A percentile compares a stretch with the other conserved stretches of the same genome.
These are phyloP conservation scores for Diaporthe sp. DNA, from an alignment of 2,329 filamentous ascomycete genomes.

Conservation along the genomic window DNA sequence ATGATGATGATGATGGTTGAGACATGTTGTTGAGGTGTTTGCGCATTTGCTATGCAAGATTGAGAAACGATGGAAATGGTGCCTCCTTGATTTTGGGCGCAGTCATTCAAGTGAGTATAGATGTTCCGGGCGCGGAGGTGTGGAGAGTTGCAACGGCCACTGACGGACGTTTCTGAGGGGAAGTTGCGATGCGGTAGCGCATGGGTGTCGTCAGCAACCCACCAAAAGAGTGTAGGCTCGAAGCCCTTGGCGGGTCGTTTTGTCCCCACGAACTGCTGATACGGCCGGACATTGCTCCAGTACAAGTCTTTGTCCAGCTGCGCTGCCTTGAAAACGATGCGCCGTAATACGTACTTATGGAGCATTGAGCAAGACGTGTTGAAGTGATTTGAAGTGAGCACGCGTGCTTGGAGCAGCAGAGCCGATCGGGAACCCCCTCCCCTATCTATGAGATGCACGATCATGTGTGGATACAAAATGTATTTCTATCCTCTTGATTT, in stretches of 20 bases:
- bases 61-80: neutral
- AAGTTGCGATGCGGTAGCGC: conserved; percentile 10
- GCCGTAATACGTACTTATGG: neutral
- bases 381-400: no score
- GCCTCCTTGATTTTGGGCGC: neutral
- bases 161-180: conserved; percentile 7
- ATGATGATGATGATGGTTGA: neutral
- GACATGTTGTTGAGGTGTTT: neutral
- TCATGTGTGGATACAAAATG: neutral
- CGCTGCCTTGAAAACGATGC: neutral
- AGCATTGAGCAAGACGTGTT: neutral
- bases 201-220: neutral
- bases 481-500: neutral
- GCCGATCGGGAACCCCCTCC: accelerated
- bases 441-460: neutral
- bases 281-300: neutral
- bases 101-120: neutral
- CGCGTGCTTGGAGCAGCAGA: neutral
- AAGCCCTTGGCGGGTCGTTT: neutral
- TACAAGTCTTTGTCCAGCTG: neutral
- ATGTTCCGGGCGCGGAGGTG: neutral
- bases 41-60: neutral
- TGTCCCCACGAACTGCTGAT: neutral
- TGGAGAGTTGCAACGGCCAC: neutral
- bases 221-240: neutral